A percentile compares a stretch with the other conserved stretches of the same genome.
These are phyloP conservation scores for Penicillium coffeae DNA, from an alignment of 495 filamentous ascomycete genomes.

Conservation along the genomic window DNA sequence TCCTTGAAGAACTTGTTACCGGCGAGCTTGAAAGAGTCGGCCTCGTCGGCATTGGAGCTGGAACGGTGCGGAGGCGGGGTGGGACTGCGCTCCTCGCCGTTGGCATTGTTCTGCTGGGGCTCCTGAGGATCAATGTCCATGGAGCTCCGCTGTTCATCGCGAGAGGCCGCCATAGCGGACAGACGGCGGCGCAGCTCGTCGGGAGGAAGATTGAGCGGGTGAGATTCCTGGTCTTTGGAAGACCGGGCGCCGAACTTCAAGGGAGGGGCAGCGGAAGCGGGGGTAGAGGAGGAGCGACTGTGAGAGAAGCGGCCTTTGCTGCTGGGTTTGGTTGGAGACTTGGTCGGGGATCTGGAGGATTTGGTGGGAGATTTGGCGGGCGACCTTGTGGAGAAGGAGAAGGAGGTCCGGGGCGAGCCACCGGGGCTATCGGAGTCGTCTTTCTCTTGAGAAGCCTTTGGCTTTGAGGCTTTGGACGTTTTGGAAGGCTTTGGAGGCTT, in stretches of 20 bases:
- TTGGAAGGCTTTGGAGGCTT: too few relatives aligned
- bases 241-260: slow-evolving; percentile 30
- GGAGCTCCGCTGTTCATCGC: slow-evolving; percentile 52
- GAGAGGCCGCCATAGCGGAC: slow-evolving; percentile 65
- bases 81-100: slow-evolving; percentile 57
- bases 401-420: slow-evolving; percentile 21
- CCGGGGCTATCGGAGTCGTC: slow-evolving; percentile 7
- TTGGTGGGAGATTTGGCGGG: slow-evolving; percentile 17
- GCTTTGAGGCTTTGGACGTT: not conserved
- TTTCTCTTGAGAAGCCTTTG: slow-evolving; percentile 2
- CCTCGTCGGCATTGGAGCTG: slow-evolving; percentile 60
- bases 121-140: slow-evolving; percentile 76
- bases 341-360: slow-evolving; percentile 23
- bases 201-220: slow-evolving; percentile 83
- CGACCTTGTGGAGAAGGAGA: slow-evolving; percentile 9
- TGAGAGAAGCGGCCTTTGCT: slow-evolving; percentile 29
- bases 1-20: slow-evolving; percentile 97
- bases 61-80: slow-evolving; percentile 75
- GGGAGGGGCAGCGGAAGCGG: slow-evolving; percentile 16
- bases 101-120: slow-evolving; percentile 50
- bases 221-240: slow-evolving; percentile 63
- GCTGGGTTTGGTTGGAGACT: slow-evolving; percentile 28
- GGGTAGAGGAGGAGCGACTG: slow-evolving; percentile 33
- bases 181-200: slow-evolving; percentile 71
- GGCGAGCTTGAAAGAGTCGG: slow-evolving; percentile 83